Evolutionary conservation across 2,329 filamentous ascomycete genomes (phyloP).

Genomic region (Ophiostoma sp.): DNA sequence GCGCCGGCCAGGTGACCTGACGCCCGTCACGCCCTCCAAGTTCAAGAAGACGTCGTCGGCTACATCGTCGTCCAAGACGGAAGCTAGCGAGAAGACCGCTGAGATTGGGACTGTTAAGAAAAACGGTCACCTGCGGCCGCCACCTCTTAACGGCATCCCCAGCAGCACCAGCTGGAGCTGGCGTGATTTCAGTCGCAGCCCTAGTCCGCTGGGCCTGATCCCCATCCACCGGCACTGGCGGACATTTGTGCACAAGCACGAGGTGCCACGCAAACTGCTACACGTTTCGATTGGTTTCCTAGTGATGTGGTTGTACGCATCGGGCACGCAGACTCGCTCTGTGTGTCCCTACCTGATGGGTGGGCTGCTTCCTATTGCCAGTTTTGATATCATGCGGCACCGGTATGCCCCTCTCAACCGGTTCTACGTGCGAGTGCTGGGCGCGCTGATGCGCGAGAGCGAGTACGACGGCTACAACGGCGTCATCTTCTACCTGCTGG

Average conservation of each 20-base stretch:
- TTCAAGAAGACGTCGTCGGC: conserved; percentile 29
- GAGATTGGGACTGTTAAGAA: conserved; percentile 26
- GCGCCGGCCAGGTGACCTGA: conserved; percentile 49
- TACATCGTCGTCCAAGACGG: conserved; percentile 17
- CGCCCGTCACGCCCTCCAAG: conserved; percentile 36
- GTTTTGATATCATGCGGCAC: conserved; percentile 77
- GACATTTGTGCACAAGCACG: conserved; percentile 89
- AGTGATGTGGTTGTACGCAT: conserved; percentile 77
- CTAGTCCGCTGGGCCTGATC: conserved; percentile 87
- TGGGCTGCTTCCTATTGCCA: conserved; percentile 75
- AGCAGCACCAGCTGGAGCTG: conserved; percentile 58
- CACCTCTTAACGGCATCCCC: conserved; percentile 43
- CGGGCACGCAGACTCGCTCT: conserved; percentile 66
- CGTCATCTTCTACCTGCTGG: conserved; percentile 92
- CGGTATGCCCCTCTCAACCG: conserved; percentile 75
- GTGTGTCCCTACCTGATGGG: conserved; percentile 82
- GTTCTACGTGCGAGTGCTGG: conserved; percentile 76
- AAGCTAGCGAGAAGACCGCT: conserved; percentile 25
- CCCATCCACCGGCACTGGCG: conserved; percentile 91
- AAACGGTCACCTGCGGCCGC: conserved; percentile 68
- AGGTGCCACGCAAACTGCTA: conserved; percentile 87
- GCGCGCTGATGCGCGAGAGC: conserved; percentile 93
- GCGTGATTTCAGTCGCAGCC: conserved; percentile 84
- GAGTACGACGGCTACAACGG: conserved; percentile 94
- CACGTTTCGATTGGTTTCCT: conserved; percentile 97